These are phyloP conservation scores for Fusarium temperatum DNA, from an alignment of 2,329 filamentous ascomycete species.

Conservation along the genomic window DNA sequence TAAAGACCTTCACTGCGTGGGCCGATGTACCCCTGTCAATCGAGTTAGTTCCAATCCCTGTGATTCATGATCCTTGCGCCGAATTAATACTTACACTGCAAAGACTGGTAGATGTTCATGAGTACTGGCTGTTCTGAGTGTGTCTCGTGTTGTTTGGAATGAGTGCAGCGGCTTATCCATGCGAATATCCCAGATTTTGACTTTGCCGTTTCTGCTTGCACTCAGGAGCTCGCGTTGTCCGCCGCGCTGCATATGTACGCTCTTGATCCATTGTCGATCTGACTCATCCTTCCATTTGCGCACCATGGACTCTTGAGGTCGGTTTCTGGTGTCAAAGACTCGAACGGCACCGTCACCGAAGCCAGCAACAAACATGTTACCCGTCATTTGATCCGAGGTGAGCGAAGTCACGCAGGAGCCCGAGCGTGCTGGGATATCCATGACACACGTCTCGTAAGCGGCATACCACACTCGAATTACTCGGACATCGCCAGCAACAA, in stretches of 20 bases:
- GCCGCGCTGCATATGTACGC: conserved; percentile 95
- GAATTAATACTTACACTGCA: conserved; percentile 74
- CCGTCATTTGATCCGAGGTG: conserved; percentile 97
- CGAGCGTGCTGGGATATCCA: conserved; percentile 93
- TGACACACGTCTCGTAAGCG: conserved; percentile 88
- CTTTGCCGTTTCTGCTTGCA: conserved; percentile 90
- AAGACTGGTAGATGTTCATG: conserved; percentile 98
- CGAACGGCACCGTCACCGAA: conserved; percentile 95
- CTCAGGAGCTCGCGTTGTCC: conserved; percentile 91
- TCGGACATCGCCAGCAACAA: conserved; percentile 96
- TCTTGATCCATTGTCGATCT: conserved; percentile 90
- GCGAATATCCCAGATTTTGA: conserved; percentile 95
- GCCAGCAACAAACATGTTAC: conserved; percentile 93
- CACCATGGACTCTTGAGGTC: conserved; percentile 90
- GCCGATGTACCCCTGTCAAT: conserved; percentile 79
- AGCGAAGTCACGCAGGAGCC: conserved; percentile 95
- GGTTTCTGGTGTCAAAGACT: conserved; percentile 89
- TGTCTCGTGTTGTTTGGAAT: conserved; percentile 78
- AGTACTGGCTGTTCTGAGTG: conserved; percentile 84
- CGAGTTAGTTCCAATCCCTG: conserved; percentile 41
- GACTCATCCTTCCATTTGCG: conserved; percentile 94
- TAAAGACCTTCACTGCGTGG: conserved; percentile 91
- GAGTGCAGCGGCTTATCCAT: conserved; percentile 80
- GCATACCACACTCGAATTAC: conserved; percentile 98
- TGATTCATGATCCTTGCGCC: background rate